Evolutionary conservation across 2,329 filamentous ascomycete genomes (phyloP).

Genomic region (Stemphylium lycopersici): DNA sequence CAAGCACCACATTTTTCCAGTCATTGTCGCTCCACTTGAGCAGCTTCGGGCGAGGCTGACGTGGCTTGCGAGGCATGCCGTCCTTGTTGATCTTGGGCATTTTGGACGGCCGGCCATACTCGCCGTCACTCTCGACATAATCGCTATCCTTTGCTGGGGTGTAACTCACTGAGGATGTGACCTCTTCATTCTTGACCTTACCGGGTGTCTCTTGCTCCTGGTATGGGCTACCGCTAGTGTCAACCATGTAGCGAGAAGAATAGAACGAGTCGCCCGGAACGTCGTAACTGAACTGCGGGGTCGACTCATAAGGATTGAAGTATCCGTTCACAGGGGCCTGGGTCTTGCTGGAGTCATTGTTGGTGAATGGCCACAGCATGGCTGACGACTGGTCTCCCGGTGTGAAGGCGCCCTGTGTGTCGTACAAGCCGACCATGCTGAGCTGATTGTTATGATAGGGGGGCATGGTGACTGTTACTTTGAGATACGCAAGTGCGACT

Average conservation of each 20-base stretch:
- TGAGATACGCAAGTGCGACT: background rate
- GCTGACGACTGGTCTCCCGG: background rate
- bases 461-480: conserved; percentile 11
- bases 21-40: conserved; percentile 41
- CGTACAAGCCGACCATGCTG: conserved; percentile 15
- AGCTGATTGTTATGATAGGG: conserved; percentile 21
- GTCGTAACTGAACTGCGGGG: background rate
- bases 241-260: background rate
- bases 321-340: background rate
- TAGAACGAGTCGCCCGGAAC: background rate
- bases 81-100: conserved; percentile 36
- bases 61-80: conserved; percentile 36
- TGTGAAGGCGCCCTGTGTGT: background rate
- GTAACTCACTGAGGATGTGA: conserved; percentile 16
- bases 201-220: background rate
- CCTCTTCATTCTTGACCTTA: conserved; percentile 1
- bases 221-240: background rate
- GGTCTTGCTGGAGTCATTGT: background rate
- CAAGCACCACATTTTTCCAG: conserved; percentile 35
- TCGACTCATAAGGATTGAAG: background rate
- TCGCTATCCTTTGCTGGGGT: conserved; percentile 17
- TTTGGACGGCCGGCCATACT: conserved; percentile 20
- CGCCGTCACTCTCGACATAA: conserved; percentile 20
- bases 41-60: conserved; percentile 36
- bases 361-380: background rate